Evolutionary conservation across 2,329 filamentous ascomycete genomes (phyloP), one percentile per base, ranked within the genome.

Genomic region (Arthrinium puccinioides): DNA sequence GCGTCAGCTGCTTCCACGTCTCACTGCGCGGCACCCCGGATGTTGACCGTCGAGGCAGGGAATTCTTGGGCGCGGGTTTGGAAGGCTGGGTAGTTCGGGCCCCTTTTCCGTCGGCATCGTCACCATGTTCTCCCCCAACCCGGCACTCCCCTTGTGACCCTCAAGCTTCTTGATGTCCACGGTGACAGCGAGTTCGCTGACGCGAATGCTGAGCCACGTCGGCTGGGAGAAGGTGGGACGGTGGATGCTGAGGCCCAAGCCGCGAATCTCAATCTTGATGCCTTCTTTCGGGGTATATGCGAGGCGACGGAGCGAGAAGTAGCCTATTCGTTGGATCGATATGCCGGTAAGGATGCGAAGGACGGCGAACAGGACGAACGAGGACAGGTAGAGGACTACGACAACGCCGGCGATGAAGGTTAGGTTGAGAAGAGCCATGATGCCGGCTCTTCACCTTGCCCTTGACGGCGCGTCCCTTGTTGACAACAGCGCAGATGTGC

Each of bases 191-290:
- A 96, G 69, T 56, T 96, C 92, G 52, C 79, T 86, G 42, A 98
- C 64, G 8, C 92, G 85, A 35, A 98, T 72, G 58, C 89, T 97
- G 51, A 95, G 69, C 88, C 90, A 97, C 44, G 94, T 97, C 30
- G 92, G 92, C 59, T 97, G 88, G 32, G 90, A 87, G 62, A 98
- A 97, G 6, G 92, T 97, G 10, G 92, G 92, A 5, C 89, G 81
- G 63, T 98, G 92, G 45, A 97, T 63, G 40, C 86, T 84, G 51
- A 98, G 71, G 30, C 92, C 88, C 36, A 98, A 71, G 35, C 89
- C 87, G 35, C 92, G 81, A 39, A 98, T 81, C 60, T 95, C 87
- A 60, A 98, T 79, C 52, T 84, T 84, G 53, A 95, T 69, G 50
- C 92, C 92, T 74, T 95, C 87, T 61, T 76, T 82, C 20, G 87